Percentiles rank a stretch among this genome's conserved stretches.
These are phyloP conservation scores for Fusarium irregulare DNA, from an alignment of 2,329 filamentous ascomycete species.

Conservation along the genomic window DNA sequence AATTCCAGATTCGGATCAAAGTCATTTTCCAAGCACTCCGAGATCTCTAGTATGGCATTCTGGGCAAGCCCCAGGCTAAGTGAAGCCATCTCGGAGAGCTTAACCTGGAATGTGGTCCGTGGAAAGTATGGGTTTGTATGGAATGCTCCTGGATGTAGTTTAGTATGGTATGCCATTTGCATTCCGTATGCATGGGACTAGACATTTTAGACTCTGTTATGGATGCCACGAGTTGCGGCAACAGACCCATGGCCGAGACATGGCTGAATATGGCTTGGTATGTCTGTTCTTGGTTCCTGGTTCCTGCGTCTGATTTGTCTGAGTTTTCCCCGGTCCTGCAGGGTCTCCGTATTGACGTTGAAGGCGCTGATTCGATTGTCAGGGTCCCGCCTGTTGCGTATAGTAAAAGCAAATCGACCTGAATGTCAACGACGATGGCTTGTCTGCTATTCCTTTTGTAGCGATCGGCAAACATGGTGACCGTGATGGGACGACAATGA, in stretches of 20 bases:
- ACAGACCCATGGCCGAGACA: slow-evolving; percentile 10
- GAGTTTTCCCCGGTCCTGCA: not conserved
- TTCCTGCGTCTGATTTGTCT: slow-evolving; percentile 34
- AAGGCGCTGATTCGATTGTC: not conserved
- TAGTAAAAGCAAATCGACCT: not conserved
- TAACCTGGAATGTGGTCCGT: slow-evolving; percentile 34
- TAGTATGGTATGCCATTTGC: slow-evolving; percentile 21
- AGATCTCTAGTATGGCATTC: slow-evolving; percentile 28
- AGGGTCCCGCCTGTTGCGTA: slow-evolving; percentile 11
- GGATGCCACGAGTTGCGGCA: slow-evolving; percentile 22
- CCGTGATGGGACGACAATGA: not conserved
- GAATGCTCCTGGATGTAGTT: slow-evolving; percentile 34
- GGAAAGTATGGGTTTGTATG: slow-evolving; percentile 18
- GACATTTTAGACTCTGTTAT: slow-evolving; percentile 4
- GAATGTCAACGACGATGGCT: not conserved
- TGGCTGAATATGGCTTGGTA: not conserved
- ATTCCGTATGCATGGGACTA: slow-evolving; percentile 28
- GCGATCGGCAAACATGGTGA: not conserved
- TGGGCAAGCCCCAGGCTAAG: slow-evolving; percentile 27
- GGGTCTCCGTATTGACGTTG: slow-evolving; percentile 14
- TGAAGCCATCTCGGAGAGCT: slow-evolving; percentile 32
- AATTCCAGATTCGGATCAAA: slow-evolving; percentile 30
- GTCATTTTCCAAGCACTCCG: slow-evolving; percentile 16
- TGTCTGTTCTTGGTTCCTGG: slow-evolving; percentile 28
- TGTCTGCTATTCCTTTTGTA: not conserved